Conservation (phyloP, 768 basidiomycete genomes). For the Lactarius akahatsu region DNA sequence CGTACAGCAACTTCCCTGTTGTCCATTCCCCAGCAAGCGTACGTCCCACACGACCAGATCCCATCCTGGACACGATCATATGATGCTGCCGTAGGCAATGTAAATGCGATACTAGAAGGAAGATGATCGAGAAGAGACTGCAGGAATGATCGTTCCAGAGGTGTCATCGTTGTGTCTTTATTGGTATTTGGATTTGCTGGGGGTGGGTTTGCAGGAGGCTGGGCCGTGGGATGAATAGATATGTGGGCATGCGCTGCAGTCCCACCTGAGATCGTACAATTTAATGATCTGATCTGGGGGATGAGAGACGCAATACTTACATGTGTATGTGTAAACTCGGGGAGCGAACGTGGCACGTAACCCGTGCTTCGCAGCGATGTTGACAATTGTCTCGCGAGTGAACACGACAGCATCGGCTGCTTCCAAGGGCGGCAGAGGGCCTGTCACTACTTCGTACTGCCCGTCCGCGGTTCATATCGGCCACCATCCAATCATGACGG, state of each 20-base stretch:
- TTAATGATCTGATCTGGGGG: neutral
- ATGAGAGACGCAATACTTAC: conserved; percentile 31
- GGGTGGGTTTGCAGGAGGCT: conserved; percentile 18
- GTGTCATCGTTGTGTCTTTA: conserved; percentile 38
- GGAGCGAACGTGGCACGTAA: conserved; percentile 68
- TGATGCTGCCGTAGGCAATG: conserved; percentile 58
- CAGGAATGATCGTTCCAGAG: conserved; percentile 59
- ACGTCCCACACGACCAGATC: conserved; percentile 71
- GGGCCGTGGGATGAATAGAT: conserved; percentile 50
- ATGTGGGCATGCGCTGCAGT: conserved; percentile 63
- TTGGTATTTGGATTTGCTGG: conserved; percentile 23
- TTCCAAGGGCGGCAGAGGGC: conserved; percentile 61
- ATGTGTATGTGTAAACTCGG: conserved; percentile 44
- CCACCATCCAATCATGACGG: neutral
- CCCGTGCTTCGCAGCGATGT: conserved; percentile 64
- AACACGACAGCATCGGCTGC: conserved; percentile 67
- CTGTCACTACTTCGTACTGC: conserved; percentile 68
- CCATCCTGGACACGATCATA: conserved; percentile 66
- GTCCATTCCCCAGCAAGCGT: conserved; percentile 64
- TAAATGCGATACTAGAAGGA: conserved; percentile 55
- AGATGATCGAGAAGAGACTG: conserved; percentile 60
- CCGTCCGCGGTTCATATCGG: neutral
- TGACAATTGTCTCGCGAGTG: conserved; percentile 65
- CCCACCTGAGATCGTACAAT: conserved; percentile 40
- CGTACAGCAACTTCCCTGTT: conserved; percentile 68